These are phyloP conservation scores for Zygoascus ofunaensis DNA, from an alignment of 805 yeast species.

Conservation along the genomic window DNA sequence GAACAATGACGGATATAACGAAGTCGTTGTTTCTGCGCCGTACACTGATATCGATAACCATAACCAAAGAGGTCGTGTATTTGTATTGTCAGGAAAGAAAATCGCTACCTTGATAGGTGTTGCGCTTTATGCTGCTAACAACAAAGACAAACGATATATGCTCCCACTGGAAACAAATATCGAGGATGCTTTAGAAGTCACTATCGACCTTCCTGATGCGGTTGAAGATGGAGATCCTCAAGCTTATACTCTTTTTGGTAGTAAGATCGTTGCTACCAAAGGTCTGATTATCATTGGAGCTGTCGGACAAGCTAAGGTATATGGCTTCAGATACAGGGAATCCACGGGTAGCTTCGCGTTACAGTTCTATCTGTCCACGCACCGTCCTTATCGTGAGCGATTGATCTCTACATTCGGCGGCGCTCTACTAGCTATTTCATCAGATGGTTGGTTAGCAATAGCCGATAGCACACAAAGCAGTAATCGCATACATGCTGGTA, in stretches of 20 bases:
- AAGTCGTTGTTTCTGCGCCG: slow-evolving; percentile 39
- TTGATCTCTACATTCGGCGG: slow-evolving; percentile 20
- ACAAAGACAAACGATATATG: slow-evolving; percentile 5
- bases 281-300: slow-evolving; percentile 30
- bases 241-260: slow-evolving; percentile 37
- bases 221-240: neutral
- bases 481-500: slow-evolving; percentile 34
- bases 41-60: slow-evolving; percentile 28
- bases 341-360: slow-evolving; percentile 7
- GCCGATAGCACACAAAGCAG: slow-evolving; percentile 24
- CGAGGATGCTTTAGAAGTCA: slow-evolving; percentile 5
- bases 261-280: slow-evolving; percentile 25
- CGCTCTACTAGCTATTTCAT: slow-evolving; percentile 16
- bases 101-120: neutral
- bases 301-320: slow-evolving; percentile 33
- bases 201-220: slow-evolving; percentile 8
- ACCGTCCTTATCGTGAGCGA: slow-evolving; percentile 5
- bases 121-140: slow-evolving; percentile 4
- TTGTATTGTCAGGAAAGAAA: slow-evolving; percentile 26
- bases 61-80: slow-evolving; percentile 33
- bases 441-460: slow-evolving; percentile 25
- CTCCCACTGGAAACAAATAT: slow-evolving; percentile 11
- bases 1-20: slow-evolving; percentile 33
- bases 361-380: neutral
- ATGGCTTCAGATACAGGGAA: slow-evolving; percentile 26